Percentiles rank a stretch among this genome's conserved stretches.
These are phyloP conservation scores for Quercus phellos DNA, from an alignment of 331 rosid genomes.

Conservation along the genomic window DNA sequence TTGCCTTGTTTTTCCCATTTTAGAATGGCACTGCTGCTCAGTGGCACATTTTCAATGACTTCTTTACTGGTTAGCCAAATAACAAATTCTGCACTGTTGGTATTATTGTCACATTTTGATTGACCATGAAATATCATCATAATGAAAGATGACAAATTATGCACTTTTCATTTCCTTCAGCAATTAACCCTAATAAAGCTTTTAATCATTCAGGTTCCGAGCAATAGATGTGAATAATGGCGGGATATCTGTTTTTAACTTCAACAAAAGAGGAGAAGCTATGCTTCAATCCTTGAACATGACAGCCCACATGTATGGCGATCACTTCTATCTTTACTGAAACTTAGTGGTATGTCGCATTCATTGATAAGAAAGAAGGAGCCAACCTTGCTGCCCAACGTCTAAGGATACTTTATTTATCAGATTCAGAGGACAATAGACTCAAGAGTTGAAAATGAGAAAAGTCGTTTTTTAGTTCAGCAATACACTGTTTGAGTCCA, in stretches of 20 bases:
- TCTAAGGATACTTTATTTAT: background rate
- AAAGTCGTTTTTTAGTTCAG: background rate
- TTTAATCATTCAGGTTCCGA: slow-evolving; percentile 52
- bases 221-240: slow-evolving; percentile 67
- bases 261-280: slow-evolving; percentile 69
- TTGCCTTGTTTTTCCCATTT: background rate
- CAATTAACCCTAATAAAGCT: slow-evolving; percentile 11
- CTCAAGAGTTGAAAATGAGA: no score
- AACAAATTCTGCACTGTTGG: background rate
- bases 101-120: background rate
- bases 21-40: background rate
- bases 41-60: background rate
- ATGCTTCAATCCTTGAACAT: slow-evolving; percentile 62
- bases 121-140: background rate
- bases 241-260: slow-evolving; percentile 61
- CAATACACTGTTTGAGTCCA: background rate
- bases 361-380: background rate
- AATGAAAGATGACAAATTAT: background rate
- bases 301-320: slow-evolving; percentile 74
- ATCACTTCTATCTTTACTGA: slow-evolving; percentile 54
- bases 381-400: background rate
- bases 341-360: background rate
- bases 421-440: background rate
- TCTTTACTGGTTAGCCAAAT: background rate
- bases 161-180: background rate